Evolutionary conservation across 768 basidiomycete genomes (phyloP), one percentile per base, ranked within the genome.

Genomic region (Xanthoconium purpureum): DNA sequence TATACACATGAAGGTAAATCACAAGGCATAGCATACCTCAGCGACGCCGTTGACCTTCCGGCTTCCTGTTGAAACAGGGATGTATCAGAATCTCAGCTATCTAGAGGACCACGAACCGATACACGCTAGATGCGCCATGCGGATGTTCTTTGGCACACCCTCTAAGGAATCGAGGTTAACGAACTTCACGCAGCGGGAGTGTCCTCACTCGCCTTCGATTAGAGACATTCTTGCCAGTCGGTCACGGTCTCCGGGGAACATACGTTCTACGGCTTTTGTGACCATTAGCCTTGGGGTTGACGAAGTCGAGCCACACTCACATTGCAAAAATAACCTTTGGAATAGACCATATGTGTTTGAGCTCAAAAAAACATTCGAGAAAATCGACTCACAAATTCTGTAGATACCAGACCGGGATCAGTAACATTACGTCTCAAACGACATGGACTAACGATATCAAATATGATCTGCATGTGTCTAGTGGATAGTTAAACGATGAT

Each of bases 21-120:
- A 32, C 18, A 38, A 46, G 20, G 36, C 59, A 32, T 60, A 87
- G 36, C 59, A 30, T 60, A 87, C 84, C 77, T 94, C 96, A 11
- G 97, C 96, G 14, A 98, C 97, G 66, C 97, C 96, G 64, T 99
- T 99, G 66, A 94, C 89, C 69, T 87, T 90, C 63, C 87, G 83
- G 66, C 87, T 89, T 30, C 85, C 84, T 85, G 55, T 48, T 59
- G 17, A 24, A 32, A 47, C 33, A 2, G 48, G 36, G n/a, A 52
- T 32, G 45, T 28, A 20, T 58, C 54, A 55, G 33, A 51, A 36
- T 37, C 10, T 11, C 20, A 15, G 13, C 10, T 17, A 15, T 28
- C 10, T 8, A 47, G 49, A 6, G 40, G 57, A 42, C 3, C 9
- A 70, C 61, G 45, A 63, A 73, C 81, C 94, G 57, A 98, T 88